phyloP scores from a whole-genome alignment of 2,329 filamentous ascomycete genomes.

The Endothia cerciana region DNA sequence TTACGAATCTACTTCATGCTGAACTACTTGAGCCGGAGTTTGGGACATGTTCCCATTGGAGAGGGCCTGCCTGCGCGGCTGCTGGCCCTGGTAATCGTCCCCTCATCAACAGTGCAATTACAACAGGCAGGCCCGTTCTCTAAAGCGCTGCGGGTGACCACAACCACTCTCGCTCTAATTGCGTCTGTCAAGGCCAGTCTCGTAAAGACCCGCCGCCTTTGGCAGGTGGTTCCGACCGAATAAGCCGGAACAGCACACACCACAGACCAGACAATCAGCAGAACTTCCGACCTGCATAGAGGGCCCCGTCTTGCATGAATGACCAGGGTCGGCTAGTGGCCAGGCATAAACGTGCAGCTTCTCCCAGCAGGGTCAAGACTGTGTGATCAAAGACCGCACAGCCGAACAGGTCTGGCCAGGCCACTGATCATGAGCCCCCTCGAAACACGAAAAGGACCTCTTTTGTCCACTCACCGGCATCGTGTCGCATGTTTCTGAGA shows the following conservation, averaged over 20 bases:
- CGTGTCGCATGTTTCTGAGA: neutral
- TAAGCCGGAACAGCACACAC: constrained; percentile 1
- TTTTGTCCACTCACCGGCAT: neutral
- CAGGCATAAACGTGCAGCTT: constrained; percentile 7
- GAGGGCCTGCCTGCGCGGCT: too few species aligned
- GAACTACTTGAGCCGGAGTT: too few species aligned
- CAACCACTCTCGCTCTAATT: neutral
- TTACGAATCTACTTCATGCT: neutral
- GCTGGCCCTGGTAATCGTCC: neutral
- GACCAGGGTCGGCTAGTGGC: neutral
- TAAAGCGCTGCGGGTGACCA: neutral
- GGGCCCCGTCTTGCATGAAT: neutral
- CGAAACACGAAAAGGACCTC: neutral
- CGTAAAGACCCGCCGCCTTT: neutral
- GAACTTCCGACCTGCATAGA: constrained; percentile 5
- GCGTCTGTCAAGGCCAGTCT: neutral
- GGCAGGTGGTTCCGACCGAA: neutral
- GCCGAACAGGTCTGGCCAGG: constrained; percentile 1
- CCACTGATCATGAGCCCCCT: neutral
- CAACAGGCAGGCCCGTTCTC: neutral
- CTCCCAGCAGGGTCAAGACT: neutral
- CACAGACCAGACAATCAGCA: neutral
- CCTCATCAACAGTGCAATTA: neutral
- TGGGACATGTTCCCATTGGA: too few species aligned
- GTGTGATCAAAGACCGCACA: neutral